These are phyloP conservation scores for Arabidopsis thaliana DNA, from an alignment of 345 rosid genomes.

Conservation along the genomic window DNA sequence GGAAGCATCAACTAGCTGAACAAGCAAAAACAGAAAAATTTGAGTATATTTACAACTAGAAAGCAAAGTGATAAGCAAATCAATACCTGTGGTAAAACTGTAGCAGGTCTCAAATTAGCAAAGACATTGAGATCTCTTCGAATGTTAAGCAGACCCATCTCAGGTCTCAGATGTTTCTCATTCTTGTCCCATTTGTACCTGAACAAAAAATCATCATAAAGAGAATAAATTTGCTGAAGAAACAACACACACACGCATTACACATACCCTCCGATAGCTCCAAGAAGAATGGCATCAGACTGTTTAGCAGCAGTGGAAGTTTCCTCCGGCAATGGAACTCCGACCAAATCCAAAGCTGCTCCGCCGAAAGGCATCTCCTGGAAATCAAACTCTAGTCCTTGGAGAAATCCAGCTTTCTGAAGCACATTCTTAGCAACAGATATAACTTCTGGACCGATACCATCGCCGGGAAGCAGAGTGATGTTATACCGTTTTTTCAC, in stretches of 20 bases:
- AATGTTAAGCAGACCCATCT: slow-evolving; percentile 81
- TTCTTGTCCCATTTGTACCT: slow-evolving; percentile 96
- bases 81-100: slow-evolving; percentile 74
- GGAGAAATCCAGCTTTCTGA: slow-evolving; percentile 67
- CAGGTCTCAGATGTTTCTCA: slow-evolving; percentile 84
- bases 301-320: slow-evolving; percentile 69
- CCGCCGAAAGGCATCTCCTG: slow-evolving; percentile 96
- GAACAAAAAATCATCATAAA: slow-evolving; percentile 9
- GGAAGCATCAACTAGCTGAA: slow-evolving; percentile 84
- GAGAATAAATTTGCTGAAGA: not conserved
- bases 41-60: not conserved
- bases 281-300: slow-evolving; percentile 87
- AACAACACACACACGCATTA: not conserved
- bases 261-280: slow-evolving; percentile 89
- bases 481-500: slow-evolving; percentile 59
- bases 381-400: slow-evolving; percentile 81
- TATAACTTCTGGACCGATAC: slow-evolving; percentile 89
- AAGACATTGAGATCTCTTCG: slow-evolving; percentile 86
- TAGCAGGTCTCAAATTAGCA: slow-evolving; percentile 90
- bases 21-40: not conserved
- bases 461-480: slow-evolving; percentile 88
- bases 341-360: slow-evolving; percentile 87
- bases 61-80: slow-evolving; percentile 1
- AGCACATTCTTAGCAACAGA: slow-evolving; percentile 76
- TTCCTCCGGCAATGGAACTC: slow-evolving; percentile 91